Evolutionary conservation across 306 rosid species (phyloP).

Genomic region (Prunus fruticosa): DNA sequence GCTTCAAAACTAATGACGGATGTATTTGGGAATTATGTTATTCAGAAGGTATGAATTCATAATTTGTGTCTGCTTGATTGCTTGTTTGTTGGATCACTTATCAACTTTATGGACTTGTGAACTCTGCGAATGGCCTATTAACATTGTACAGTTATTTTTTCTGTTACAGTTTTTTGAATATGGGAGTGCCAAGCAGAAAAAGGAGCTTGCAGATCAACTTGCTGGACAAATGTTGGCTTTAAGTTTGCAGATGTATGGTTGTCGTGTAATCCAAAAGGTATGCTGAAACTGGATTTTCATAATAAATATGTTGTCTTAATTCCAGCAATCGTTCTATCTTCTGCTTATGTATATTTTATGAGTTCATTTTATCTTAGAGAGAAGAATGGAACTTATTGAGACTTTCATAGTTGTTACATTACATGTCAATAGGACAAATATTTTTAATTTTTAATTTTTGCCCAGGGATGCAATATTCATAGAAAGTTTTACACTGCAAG

Average conservation of each 20-base stretch:
- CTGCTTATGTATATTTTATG: not conserved
- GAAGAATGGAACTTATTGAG: too few relatives aligned
- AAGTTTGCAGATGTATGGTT: constrained; percentile 78
- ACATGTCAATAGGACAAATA: too few relatives aligned
- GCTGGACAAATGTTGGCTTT: constrained; percentile 50
- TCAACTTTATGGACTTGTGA: constrained; percentile 1
- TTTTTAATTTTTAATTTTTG: not conserved
- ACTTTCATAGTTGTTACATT: too few relatives aligned
- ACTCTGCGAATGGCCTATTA: constrained; percentile 5
- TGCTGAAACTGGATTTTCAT: not conserved
- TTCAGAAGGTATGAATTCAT: constrained; percentile 55
- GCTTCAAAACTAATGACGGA: constrained; percentile 55
- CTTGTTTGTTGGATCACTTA: not conserved
- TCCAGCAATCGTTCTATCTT: not conserved
- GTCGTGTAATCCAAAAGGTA: constrained; percentile 84
- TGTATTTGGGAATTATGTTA: constrained; percentile 71
- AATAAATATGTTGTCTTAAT: not conserved
- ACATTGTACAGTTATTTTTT: constrained; percentile 1
- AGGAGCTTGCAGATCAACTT: constrained; percentile 56
- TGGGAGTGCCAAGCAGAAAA: constrained; percentile 61
- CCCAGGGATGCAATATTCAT: not conserved
- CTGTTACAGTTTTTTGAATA: constrained; percentile 49
- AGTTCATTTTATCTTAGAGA: too few relatives aligned
- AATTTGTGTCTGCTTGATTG: constrained; percentile 5
- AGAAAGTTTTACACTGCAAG: not conserved